phyloP scores from a whole-genome alignment of 805 yeast species.

The Torulaspora quercuum region DNA sequence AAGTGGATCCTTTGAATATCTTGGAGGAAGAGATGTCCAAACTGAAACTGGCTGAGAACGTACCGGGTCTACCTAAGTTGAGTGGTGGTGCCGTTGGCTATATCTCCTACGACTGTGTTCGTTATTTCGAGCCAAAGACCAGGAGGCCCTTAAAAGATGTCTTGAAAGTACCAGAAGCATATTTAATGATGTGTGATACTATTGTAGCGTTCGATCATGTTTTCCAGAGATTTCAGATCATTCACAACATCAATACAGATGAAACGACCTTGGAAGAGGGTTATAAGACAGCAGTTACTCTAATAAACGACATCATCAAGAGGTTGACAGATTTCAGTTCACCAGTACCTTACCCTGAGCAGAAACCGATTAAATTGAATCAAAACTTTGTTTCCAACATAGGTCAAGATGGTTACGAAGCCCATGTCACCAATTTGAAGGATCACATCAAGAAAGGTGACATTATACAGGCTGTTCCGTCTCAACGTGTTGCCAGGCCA shows the following conservation, averaged over 20 bases:
- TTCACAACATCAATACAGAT: slow-evolving; percentile 65
- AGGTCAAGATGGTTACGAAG: slow-evolving; percentile 91
- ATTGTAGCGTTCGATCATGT: slow-evolving; percentile 93
- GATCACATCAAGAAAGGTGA: slow-evolving; percentile 86
- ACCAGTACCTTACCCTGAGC: slow-evolving; percentile 63
- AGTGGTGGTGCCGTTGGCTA: slow-evolving; percentile 98
- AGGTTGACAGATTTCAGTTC: slow-evolving; percentile 44
- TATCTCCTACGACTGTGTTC: slow-evolving; percentile 92
- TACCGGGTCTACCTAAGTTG: slow-evolving; percentile 78
- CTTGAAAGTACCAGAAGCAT: slow-evolving; percentile 84
- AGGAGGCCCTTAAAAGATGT: slow-evolving; percentile 70
- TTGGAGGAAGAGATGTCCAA: slow-evolving; percentile 70
- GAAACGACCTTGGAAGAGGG: slow-evolving; percentile 39
- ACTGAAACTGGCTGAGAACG: slow-evolving; percentile 59
- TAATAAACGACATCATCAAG: slow-evolving; percentile 54
- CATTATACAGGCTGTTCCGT: slow-evolving; percentile 96
- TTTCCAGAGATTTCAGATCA: slow-evolving; percentile 85
- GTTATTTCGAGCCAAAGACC: slow-evolving; percentile 93
- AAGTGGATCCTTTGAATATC: slow-evolving; percentile 73
- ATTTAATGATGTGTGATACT: slow-evolving; percentile 85
- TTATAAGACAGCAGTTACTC: slow-evolving; percentile 51
- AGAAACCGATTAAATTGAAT: slow-evolving; percentile 62
- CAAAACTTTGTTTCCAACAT: slow-evolving; percentile 81
- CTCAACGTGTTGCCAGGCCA: slow-evolving; percentile 93
- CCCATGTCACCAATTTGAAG: slow-evolving; percentile 70